Base-by-base conservation (phyloP, 257 asterid species). In the Anisodus acutangulus region DNA sequence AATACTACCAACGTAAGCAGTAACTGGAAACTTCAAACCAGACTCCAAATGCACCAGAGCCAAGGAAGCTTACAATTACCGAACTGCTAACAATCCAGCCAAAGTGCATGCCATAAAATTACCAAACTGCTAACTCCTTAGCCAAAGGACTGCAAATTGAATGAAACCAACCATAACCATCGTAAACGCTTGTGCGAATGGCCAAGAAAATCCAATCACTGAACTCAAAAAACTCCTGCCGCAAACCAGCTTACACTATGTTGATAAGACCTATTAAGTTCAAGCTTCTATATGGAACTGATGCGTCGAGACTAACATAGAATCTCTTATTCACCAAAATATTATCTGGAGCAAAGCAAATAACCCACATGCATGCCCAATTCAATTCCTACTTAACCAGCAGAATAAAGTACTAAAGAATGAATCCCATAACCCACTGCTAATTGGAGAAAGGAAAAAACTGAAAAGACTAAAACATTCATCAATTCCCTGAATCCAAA, bases 61-160 rank as follows among this genome's bases (percentile, higher is more conserved):
- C 83, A 51, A 71, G 80, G 26, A 64, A 53, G 47, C 64, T 74
- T 74, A 74, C 17, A 76, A 26, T 78, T 31, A 78, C 85, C 84
- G 78, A 90, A 88, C 82, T 17, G 86, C 80, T 78, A 82, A 88
- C 67, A 10, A 17, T 16, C 82, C 71, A 67, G 15, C 43, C 71
- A 66, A 84, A 53, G 26, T n/a, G 55, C 54, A 9, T 63, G 83
- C 39, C 82, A 85, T 22, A 53, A 66, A 53, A 78, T 78, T 31
- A 78, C 84, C 88, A 17, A 90, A 88, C 81, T 35, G 87, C 76
- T 76, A 82, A 87, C 39, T 85, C 84, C 89, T 72, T 13, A 78
- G 22, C 82, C 62, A 31, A 53, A 78, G 19, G 47, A 78, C 49
- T 53, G 64, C 45, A 78, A 51, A 76, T 53, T 78, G 82, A 78